These are phyloP conservation scores for Magnusiomyces tetraspermus DNA, from an alignment of 1,139 yeast species.

Conservation along the genomic window DNA sequence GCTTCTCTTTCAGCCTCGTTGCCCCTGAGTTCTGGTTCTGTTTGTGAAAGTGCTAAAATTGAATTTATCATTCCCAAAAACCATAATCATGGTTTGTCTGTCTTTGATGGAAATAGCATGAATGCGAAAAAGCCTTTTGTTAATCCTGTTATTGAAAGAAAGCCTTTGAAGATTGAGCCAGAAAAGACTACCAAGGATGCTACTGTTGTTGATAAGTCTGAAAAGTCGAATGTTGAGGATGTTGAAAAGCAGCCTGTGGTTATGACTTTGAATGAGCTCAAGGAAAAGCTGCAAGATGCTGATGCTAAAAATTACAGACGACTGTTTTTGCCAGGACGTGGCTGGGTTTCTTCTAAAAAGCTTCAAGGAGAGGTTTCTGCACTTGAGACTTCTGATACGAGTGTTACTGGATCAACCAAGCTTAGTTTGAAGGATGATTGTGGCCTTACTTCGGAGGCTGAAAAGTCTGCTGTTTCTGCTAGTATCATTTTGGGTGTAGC, in stretches of 20 bases:
- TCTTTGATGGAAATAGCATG: background rate
- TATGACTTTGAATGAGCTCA: conserved; percentile 15
- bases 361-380: conserved; percentile 28
- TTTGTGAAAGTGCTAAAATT: conserved; percentile 12
- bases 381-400: background rate
- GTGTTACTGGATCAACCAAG: background rate
- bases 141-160: background rate
- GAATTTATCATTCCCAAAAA: conserved; percentile 13
- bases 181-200: background rate
- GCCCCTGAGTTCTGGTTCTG: conserved; percentile 1
- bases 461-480: background rate
- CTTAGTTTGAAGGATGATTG: background rate
- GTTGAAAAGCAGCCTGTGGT: conserved; percentile 12
- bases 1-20: background rate
- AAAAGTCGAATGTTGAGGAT: background rate
- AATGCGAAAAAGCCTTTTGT: background rate
- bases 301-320: conserved; percentile 34
- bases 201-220: background rate
- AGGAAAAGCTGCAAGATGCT: conserved; percentile 24
- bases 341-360: conserved; percentile 41
- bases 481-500: background rate
- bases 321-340: conserved; percentile 43
- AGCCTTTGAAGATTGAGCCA: background rate
- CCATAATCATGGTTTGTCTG: background rate
- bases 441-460: background rate